Evolutionary conservation across 1,139 yeast genomes (phyloP).

Genomic region (Diutina sp.): DNA sequence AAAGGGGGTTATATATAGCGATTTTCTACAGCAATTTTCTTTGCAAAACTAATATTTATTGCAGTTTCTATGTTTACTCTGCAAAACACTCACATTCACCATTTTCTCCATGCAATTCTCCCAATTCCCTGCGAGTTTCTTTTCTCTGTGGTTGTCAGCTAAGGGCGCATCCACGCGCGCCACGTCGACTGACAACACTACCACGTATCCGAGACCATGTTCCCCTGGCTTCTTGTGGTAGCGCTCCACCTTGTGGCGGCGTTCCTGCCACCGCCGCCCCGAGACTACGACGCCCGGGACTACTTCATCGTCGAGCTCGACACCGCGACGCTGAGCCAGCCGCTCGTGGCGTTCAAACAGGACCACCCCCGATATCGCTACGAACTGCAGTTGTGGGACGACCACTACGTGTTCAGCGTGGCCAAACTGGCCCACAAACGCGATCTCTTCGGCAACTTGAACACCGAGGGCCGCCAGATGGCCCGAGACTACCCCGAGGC

Average conservation of each 20-base stretch:
- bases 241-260: background rate
- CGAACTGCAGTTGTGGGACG: constrained; percentile 47
- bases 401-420: constrained; percentile 52
- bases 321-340: constrained; percentile 14
- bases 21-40: too few relatives aligned
- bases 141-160: background rate
- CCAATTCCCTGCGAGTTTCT: too few relatives aligned
- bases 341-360: constrained; percentile 16
- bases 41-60: too few relatives aligned
- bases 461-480: constrained; percentile 16
- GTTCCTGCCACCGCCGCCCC: background rate
- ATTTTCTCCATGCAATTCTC: too few relatives aligned
- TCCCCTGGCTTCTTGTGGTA: background rate
- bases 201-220: background rate
- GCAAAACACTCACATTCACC: too few relatives aligned
- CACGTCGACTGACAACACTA: background rate
- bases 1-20: too few relatives aligned
- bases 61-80: too few relatives aligned
- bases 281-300: constrained; percentile 25
- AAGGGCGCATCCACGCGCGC: background rate
- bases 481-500: constrained; percentile 15
- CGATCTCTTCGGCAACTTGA: constrained; percentile 23
- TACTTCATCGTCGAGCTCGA: constrained; percentile 51
- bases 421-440: constrained; percentile 23
- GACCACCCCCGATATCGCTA: constrained; percentile 14